Evolutionary conservation across 345 rosid species (phyloP), one percentile per base, ranked within the genome.

Genomic region (Bruguiera gymnorhiza): DNA sequence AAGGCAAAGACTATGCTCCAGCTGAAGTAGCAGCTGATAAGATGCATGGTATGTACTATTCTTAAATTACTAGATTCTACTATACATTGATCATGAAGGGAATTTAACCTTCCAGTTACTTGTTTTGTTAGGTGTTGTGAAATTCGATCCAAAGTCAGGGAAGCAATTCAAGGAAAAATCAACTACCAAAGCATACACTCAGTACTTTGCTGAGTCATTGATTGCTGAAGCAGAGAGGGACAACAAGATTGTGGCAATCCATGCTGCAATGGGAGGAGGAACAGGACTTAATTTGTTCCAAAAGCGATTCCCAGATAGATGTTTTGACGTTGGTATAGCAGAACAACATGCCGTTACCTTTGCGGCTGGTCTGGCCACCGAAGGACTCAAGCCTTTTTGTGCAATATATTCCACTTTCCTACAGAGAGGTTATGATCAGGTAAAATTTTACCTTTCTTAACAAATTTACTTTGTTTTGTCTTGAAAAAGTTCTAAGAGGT

Each of bases 191-290:
- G 75, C 83, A 0, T 79, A 78, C 67, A 77, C 81, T 0, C 73
- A 66, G 43, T 82, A 77, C 71, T 82, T 84, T 71, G 86, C 81
- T 0, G 80, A 86, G 60, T 78, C 87, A 10, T 71, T 82, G 69
- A 80, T 83, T 16, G 82, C 80, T n/a, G 84, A 83, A 75, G 87
- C 86, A 20, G 78, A 78, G 70, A 32, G 18, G 16, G 89, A 83
- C 29, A 75, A 76, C 5, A 81, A 67, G 59, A 78, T 86, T 15
- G 83, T 86, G 3, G 87, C 80, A 21, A 80, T 83, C 23, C 89
- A 86, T 57, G 89, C 84, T 7, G 85, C 89, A 3, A 78, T 83
- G 89, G 89, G 89, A 29, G 86, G 87, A 66, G 86, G 89, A 16
- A 82, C 87, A 2, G 87, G 87, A 5, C 83, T 86, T 10, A 80